Evolutionary conservation across 352 stramenopile species (phyloP), one percentile per base, ranked within the genome.

Genomic region (Globisporangium yorkense): DNA sequence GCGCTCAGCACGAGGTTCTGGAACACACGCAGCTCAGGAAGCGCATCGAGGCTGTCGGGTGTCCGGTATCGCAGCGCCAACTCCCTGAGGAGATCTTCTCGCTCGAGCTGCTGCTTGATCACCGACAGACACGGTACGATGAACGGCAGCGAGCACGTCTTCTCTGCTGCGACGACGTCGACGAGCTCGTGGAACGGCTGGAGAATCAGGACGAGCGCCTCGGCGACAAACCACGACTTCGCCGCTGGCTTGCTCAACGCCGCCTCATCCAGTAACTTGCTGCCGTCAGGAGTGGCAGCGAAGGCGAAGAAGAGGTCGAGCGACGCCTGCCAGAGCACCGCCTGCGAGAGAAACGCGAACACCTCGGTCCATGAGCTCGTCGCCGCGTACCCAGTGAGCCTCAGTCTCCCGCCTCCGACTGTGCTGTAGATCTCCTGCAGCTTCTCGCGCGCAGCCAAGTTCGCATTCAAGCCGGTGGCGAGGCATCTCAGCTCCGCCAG

Each of bases 131-230:
- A 77, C 12, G 71, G 73, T 2, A 79, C 33, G 5, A 77, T 43
- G 44, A 82, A 77, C 7, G 73, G 61, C 16, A 79, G 21, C 15
- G 73, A 71, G 41, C 65, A 70, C 29, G 61, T 56, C 40, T 70
- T 66, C 12, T 80, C 74, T 49, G 60, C 61, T 2, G 53, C 55
- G 16, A 76, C 56, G 13, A 87, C 71, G 44, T 71, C 59, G 16
- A 67, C 53, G 9, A 84, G 61, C 54, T 87, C 76, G 40, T 72
- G 51, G 7, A 87, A 65, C 4, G 74, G 70, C 12, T 61, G 67
- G 27, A 78, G 66, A 15, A 87, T 39, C 24, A 76, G 39, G 9
- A 80, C 21, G 9, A 80, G 49, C 13, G 61, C 74, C 57, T 87
- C 76, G 0, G 66, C 59, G 15, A 87, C 58, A 50, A 66, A 71